Evolutionary conservation across 805 yeast species (phyloP).

Genomic region (Pichia manshurica): DNA sequence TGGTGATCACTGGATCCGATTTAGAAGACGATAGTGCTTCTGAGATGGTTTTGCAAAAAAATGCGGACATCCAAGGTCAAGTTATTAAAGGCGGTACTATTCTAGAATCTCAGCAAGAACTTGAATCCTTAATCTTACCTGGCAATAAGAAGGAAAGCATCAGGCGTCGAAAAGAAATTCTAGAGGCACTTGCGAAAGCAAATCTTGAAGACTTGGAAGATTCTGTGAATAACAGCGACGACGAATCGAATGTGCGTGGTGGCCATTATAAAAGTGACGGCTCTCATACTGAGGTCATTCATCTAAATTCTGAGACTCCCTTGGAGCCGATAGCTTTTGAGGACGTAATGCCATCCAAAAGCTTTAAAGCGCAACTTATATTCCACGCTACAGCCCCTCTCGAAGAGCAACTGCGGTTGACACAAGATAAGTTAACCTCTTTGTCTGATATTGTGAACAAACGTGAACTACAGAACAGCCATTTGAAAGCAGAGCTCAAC

Average conservation of each 20-base stretch:
- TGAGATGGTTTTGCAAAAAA: neutral
- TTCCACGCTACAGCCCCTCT: neutral
- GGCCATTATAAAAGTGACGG: neutral
- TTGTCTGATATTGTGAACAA: neutral
- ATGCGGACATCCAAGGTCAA: neutral
- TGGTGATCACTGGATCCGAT: slow-evolving; percentile 21
- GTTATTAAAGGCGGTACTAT: neutral
- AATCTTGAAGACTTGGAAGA: slow-evolving; percentile 1
- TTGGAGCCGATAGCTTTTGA: too few relatives aligned
- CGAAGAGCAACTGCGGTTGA: neutral
- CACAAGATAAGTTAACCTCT: neutral
- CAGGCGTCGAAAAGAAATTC: slow-evolving; percentile 5
- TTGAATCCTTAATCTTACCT: neutral
- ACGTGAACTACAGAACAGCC: neutral
- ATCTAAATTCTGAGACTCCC: too few relatives aligned
- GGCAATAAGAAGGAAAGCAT: slow-evolving; percentile 4
- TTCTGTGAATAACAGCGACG: neutral
- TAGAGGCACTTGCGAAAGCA: slow-evolving; percentile 3
- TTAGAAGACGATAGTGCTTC: slow-evolving; percentile 7
- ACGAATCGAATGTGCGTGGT: neutral
- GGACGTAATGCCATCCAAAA: too few relatives aligned
- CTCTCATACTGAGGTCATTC: too few relatives aligned
- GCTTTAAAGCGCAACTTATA: neutral
- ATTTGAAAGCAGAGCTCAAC: slow-evolving; percentile 2
- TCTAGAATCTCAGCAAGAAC: neutral